Base-by-base conservation (phyloP, 2,329 filamentous ascomycete genomes). In the Thelonectria olida region DNA sequence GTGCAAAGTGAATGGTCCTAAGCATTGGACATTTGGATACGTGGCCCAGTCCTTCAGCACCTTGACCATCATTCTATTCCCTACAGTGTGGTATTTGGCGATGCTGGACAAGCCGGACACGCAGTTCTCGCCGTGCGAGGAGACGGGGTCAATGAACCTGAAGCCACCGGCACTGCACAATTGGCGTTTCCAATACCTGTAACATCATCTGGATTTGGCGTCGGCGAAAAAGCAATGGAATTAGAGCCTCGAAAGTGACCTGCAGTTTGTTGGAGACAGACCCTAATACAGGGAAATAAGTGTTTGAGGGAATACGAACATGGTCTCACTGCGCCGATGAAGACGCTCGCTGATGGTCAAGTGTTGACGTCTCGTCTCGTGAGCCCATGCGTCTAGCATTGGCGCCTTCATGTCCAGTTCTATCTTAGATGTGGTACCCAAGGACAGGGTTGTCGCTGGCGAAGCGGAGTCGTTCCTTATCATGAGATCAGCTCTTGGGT, bases 121-220 rank as follows among this genome's bases (percentile, higher is more conserved):
- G 39, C 20, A 20, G 28, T 23, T 41, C 9, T 42, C 23, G 41
- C 20, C 12, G 15, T 20, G 28, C 22, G 27, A 27, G 34, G 19
- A 53, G 25, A 39, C 20, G 9, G 15, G 27, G 17, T 15, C 39
- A 19, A n/a, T 36, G 19, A 17, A 41, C 31, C 27, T 45, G 10
- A 38, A 28, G 19, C 7, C 44, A 20, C 13, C 27, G 22, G 19
- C 12, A 34, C 50, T 23, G 34, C 34, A 19, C 44, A 51, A 7
- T 49, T 28, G 59, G 38, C 51, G 42, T 42, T 50, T 31, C 20
- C 8, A 44, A 55, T 23, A 36, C 54, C 31, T 66, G 58, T 67
- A 70, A 70, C 44, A 65, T 67, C 55, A 69, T 64, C 49, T 48
- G 51, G 51, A 58, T 60, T 65, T 69, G 69, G 69, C 68, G 69